Evolutionary conservation across 2,329 filamentous ascomycete genomes (phyloP), one percentile per base, ranked within the genome.

Genomic region (Sphaerostilbella broomeana): DNA sequence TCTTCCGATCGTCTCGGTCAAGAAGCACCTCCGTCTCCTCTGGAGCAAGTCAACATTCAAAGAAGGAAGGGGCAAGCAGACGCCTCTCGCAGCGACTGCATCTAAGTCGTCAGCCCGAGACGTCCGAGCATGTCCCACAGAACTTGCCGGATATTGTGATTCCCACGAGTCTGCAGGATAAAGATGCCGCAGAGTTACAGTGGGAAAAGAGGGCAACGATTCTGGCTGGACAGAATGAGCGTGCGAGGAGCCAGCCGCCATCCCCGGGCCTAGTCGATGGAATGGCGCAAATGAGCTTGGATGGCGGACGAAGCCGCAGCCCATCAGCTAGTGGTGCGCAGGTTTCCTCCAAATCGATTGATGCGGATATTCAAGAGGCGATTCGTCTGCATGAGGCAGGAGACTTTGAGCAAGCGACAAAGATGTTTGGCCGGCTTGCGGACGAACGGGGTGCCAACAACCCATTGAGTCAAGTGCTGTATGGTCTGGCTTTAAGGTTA

Each of bases 171-270:
- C 60, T 65, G 48, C 57, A 65, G 41, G 68, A 67, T 22, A 66
- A 70, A 43, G 64, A 64, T 31, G 59, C 53, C 29, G 55, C 59
- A 45, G 84, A 94, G 68, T 77, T 78, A 43, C 75, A 84, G 63
- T 98, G 92, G 92, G 92, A 97, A 71, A 82, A 85, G 67, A 75
- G 90, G 44, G 92, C 92, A 19, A 95, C 89, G n/a, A 77, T 94
- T 44, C 69, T 97, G 48, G 90, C 86, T 21, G 76, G 75, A 50
- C 72, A 74, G 50, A 79, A 73, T 51, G 70, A 74, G 50, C 57
- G 64, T 51, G 61, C 64, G 42, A 63, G 65, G 47, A 68, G 63
- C 48, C 61, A 60, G 13, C 65, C 72, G 4, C 47, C 54, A 8
- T 62, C 67, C 10, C 63, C 68, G 43, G 19, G 48, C 45, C 45